phyloP scores from a whole-genome alignment of 495 filamentous ascomycete species.

The Neurospora hispaniola region DNA sequence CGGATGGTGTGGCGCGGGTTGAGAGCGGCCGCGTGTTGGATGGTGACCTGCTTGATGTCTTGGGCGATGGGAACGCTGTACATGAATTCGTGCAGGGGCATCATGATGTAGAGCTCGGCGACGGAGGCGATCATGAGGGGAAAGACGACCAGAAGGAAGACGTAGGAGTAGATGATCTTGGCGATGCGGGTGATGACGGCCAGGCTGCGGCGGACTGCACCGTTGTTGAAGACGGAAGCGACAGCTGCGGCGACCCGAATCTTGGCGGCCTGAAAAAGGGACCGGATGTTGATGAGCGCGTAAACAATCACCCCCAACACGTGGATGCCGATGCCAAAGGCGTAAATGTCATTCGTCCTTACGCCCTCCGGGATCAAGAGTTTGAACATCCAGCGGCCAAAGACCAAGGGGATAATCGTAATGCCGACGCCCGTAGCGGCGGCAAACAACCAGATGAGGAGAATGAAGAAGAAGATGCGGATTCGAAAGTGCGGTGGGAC shows the following conservation, averaged over 20 bases:
- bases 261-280: slow-evolving; percentile 30
- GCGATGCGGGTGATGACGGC: slow-evolving; percentile 16
- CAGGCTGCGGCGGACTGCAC: slow-evolving; percentile 21
- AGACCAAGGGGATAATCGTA: slow-evolving; percentile 73
- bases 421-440: slow-evolving; percentile 81
- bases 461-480: slow-evolving; percentile 74
- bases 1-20: slow-evolving; percentile 64
- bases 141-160: slow-evolving; percentile 60
- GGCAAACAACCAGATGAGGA: slow-evolving; percentile 88
- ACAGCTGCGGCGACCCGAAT: slow-evolving; percentile 13
- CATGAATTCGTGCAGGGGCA: slow-evolving; percentile 82
- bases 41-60: background rate
- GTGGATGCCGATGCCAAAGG: slow-evolving; percentile 82
- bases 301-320: slow-evolving; percentile 58
- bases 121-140: slow-evolving; percentile 74
- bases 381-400: slow-evolving; percentile 69
- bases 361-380: slow-evolving; percentile 53
- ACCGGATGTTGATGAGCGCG: slow-evolving; percentile 40
- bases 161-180: slow-evolving; percentile 60
- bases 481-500: slow-evolving; percentile 75
- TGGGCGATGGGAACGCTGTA: slow-evolving; percentile 20
- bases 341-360: slow-evolving; percentile 88
- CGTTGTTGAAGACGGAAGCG: slow-evolving; percentile 24
- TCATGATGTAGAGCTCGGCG: slow-evolving; percentile 79
- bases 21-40: slow-evolving; percentile 1